A percentile compares a stretch with the other conserved stretches of the same genome.
phyloP scores from a whole-genome alignment of 1,139 yeast genomes.

The Hansenula sp. region DNA sequence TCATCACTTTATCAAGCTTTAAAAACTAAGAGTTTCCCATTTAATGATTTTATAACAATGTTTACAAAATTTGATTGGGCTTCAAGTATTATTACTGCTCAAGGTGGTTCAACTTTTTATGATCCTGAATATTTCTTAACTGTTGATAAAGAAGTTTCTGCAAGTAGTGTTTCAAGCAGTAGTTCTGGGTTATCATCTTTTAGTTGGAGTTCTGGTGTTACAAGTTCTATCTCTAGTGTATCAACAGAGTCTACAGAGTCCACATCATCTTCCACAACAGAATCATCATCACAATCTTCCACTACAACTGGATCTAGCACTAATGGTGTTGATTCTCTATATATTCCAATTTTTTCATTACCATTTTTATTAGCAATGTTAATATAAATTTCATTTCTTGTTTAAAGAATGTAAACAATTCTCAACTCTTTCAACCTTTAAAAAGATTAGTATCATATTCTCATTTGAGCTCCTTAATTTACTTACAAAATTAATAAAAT shows the following conservation, averaged over 20 bases:
- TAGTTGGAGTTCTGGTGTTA: too few species aligned
- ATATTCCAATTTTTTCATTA: conserved; percentile 10
- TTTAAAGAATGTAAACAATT: conserved; percentile 5
- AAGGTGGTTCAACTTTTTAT: conserved; percentile 30
- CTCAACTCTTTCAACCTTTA: conserved; percentile 13
- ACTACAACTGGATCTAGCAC: conserved; percentile 1
- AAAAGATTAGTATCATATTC: background rate
- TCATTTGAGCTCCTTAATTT: background rate
- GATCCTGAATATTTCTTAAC: conserved; percentile 33
- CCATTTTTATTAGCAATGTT: conserved; percentile 6
- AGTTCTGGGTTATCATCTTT: background rate
- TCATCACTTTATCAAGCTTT: too few species aligned
- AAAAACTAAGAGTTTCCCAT: conserved; percentile 33
- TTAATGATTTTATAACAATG: conserved; percentile 35
- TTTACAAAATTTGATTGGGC: conserved; percentile 42
- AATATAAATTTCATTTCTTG: background rate
- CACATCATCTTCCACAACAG: background rate
- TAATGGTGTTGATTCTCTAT: conserved; percentile 5
- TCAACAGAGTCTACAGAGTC: background rate
- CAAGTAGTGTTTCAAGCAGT: background rate
- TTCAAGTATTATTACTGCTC: conserved; percentile 27
- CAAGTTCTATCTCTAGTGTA: too few species aligned
- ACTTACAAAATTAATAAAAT: conserved; percentile 18
- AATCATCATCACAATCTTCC: background rate
- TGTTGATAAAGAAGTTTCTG: background rate